Evolutionary conservation across 139 green algal genomes (phyloP).

Genomic region (Coelastrella sp.): DNA sequence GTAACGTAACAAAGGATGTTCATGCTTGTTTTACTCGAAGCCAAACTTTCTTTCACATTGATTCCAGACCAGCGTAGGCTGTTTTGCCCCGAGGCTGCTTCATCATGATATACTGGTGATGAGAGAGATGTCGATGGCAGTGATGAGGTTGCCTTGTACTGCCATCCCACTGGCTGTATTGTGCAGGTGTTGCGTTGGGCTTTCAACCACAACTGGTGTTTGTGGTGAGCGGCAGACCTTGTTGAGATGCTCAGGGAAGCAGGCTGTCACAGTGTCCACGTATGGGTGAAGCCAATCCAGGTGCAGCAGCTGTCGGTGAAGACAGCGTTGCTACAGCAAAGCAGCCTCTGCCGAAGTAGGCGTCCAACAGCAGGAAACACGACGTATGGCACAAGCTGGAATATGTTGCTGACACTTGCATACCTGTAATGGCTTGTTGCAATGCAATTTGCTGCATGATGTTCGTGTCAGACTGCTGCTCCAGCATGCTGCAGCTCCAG

Average conservation of each 20-base stretch:
- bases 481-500: not conserved
- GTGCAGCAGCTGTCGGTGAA: not conserved
- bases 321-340: not conserved
- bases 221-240: conserved; percentile 24
- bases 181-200: conserved; percentile 1
- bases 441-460: not conserved
- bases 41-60: too few species aligned
- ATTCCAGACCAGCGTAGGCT: too few species aligned
- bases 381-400: not conserved
- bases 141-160: not conserved
- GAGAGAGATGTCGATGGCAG: too few species aligned
- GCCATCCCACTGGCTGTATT: not conserved
- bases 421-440: not conserved
- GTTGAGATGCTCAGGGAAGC: conserved; percentile 20
- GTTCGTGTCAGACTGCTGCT: not conserved
- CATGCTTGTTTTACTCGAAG: too few species aligned
- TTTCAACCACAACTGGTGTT: conserved; percentile 31
- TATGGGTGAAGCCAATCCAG: conserved; percentile 24
- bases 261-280: not conserved
- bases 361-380: not conserved
- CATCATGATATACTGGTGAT: not conserved
- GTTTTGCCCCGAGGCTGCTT: not conserved
- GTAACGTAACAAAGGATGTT: too few species aligned
- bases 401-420: not conserved
- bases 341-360: too few species aligned